Conservation (phyloP, 768 basidiomycete genomes). For the Panellus pusillus region DNA sequence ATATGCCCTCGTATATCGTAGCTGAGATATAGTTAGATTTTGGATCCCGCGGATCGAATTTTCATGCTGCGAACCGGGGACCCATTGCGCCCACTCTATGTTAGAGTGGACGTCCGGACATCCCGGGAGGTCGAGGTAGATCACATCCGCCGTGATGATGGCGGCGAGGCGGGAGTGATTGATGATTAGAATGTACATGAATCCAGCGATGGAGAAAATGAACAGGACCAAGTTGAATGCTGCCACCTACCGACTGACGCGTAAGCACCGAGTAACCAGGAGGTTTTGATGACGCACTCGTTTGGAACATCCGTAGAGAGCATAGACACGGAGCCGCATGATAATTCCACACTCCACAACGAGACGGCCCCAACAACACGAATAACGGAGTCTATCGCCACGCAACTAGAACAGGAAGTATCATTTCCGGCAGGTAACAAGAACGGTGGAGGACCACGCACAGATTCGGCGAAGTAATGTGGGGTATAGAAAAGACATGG, state of each 20-base stretch:
- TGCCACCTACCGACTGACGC: too few relatives aligned
- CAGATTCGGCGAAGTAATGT: conserved; percentile 36
- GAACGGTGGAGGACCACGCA: conserved; percentile 25
- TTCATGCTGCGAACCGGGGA: conserved; percentile 35
- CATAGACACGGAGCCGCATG: conserved; percentile 48
- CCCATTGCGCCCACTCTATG: conserved; percentile 46
- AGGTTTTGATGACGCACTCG: too few relatives aligned
- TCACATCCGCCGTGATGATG: conserved; percentile 36
- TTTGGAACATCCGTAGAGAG: conserved; percentile 41
- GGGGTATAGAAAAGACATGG: conserved; percentile 41
- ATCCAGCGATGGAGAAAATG: conserved; percentile 38
- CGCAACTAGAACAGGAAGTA: too few relatives aligned
- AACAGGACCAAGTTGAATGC: conserved; percentile 41
- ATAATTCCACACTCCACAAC: conserved; percentile 51
- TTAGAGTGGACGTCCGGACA: conserved; percentile 43
- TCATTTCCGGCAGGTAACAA: too few relatives aligned
- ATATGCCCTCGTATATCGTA: conserved; percentile 37
- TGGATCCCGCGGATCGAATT: background rate
- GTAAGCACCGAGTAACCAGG: too few relatives aligned
- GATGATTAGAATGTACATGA: conserved; percentile 41
- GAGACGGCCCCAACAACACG: conserved; percentile 45
- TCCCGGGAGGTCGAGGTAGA: conserved; percentile 39
- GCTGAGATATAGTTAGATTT: conserved; percentile 1
- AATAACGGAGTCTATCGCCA: conserved; percentile 45
- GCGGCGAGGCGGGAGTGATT: conserved; percentile 36